These are phyloP conservation scores for Quercus robur DNA, from an alignment of 306 rosid genomes.

Conservation along the genomic window DNA sequence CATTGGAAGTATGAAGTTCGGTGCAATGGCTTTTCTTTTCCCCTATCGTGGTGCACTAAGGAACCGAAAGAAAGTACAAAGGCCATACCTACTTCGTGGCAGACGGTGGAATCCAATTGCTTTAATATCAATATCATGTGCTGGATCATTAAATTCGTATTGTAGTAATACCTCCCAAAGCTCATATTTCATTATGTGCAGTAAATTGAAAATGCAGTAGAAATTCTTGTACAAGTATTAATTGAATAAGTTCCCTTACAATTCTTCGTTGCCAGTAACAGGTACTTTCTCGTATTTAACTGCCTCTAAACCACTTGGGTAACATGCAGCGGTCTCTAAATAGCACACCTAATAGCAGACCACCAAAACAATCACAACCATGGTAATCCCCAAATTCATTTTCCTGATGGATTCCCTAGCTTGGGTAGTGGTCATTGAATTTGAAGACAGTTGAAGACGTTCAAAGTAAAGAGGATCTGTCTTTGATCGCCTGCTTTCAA, in stretches of 20 bases:
- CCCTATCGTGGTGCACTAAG: not conserved
- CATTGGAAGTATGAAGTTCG: not conserved
- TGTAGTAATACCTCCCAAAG: conserved; percentile 5
- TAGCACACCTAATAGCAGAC: conserved; percentile 50
- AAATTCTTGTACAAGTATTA: not conserved
- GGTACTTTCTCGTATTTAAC: conserved; percentile 68
- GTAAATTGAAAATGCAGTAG: not conserved
- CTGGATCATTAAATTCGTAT: too few relatives aligned
- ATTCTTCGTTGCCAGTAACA: conserved; percentile 60
- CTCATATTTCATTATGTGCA: not conserved
- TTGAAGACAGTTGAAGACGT: too few relatives aligned
- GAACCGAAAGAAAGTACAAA: too few relatives aligned
- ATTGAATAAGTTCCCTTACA: conserved; percentile 31
- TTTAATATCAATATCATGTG: too few relatives aligned
- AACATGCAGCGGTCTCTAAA: conserved; percentile 67
- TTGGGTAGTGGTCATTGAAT: conserved; percentile 35
- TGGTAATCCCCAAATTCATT: conserved; percentile 69
- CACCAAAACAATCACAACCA: conserved; percentile 64
- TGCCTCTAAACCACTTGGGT: conserved; percentile 52
- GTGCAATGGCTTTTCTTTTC: not conserved
- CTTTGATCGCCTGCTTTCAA: too few relatives aligned
- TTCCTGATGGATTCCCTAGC: conserved; percentile 72
- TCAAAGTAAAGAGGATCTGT: too few relatives aligned
- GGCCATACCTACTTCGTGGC: too few relatives aligned
- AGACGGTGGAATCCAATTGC: too few relatives aligned